Base-by-base conservation (phyloP, 2,329 filamentous ascomycete genomes). In the Fusarium decemcellulare region DNA sequence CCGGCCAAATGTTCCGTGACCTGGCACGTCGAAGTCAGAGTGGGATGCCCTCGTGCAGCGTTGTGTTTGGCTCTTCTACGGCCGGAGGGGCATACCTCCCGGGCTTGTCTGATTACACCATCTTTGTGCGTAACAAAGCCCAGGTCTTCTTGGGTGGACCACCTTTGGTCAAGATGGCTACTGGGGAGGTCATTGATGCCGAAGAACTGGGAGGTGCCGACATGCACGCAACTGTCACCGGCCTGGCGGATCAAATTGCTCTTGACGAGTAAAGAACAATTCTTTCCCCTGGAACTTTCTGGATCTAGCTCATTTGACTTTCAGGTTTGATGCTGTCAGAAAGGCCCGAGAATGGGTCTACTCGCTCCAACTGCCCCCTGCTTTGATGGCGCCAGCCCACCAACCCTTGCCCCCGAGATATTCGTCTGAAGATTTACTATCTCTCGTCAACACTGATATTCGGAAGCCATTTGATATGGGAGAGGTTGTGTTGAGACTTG, bases 131-230 rank as follows among this genome's bases (percentile, higher is more conserved):
- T 43, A 75, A 79, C 14, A 81, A 84, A 62, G 82, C 81, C 0
- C 82, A 84, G 58, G 81, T 80, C 0, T 84, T 83, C 52, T 74
- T 84, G 1, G 82, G 78, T 8, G 82, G 82, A 0, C 82, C 82
- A 0, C 82, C 82, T 0, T 73, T 84, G 8, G 82, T 84, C 2
- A 82, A 83, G 61, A 83, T 84, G 82, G 82, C 82, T 0, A 84
- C 82, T 0, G 82, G 82, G 3, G 82, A 84, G 53, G 65, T 80
- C 0, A 77, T 82, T 18, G 80, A 73, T 1, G 80, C 82, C 0
- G 83, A 84, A 59, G 76, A 75, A 43, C 73, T 84, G 2, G 82
- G 83, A 6, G 82, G 83, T 14, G 82, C 81, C 4, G 73, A 77
- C 16, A 77, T 82, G 14, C 82, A 84, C 64, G 79, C 76, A 2